These are phyloP conservation scores for Colletotrichum sp. DNA, from an alignment of 2,329 filamentous ascomycete genomes.

Conservation along the genomic window DNA sequence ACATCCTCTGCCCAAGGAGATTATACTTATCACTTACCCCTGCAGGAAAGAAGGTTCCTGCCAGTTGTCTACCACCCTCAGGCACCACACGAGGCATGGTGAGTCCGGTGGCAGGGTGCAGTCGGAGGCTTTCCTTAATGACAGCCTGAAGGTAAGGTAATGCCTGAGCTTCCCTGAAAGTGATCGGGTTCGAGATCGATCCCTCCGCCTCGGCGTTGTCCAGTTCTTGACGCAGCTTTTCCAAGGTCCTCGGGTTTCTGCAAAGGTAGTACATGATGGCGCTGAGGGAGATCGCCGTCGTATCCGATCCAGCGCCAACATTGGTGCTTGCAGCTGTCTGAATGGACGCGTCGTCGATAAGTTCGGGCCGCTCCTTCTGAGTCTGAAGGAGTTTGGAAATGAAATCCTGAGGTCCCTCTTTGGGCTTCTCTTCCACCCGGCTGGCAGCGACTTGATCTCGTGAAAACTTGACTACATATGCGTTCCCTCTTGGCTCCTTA, in stretches of 20 bases:
- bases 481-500: not conserved
- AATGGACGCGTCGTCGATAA: conserved; percentile 37
- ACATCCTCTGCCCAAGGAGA: not conserved
- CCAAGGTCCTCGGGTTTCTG: conserved; percentile 29
- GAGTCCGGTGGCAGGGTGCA: conserved; percentile 52
- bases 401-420: not conserved
- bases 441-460: not conserved
- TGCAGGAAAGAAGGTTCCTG: conserved; percentile 32
- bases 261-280: conserved; percentile 33
- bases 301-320: conserved; percentile 39
- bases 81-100: conserved; percentile 54
- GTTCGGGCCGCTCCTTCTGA: conserved; percentile 32
- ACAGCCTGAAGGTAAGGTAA: conserved; percentile 55
- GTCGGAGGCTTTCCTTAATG: conserved; percentile 56
- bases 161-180: conserved; percentile 30
- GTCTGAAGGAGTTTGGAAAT: not conserved
- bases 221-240: conserved; percentile 42
- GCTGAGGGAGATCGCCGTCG: conserved; percentile 36
- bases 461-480: not conserved
- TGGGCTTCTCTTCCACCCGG: not conserved
- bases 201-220: conserved; percentile 23
- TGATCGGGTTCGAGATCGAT: conserved; percentile 10
- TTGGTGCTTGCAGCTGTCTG: conserved; percentile 15
- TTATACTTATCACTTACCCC: conserved; percentile 23
- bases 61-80: conserved; percentile 44